Evolutionary conservation across 768 basidiomycete species (phyloP).

Genomic region (Suillus subluteus): DNA sequence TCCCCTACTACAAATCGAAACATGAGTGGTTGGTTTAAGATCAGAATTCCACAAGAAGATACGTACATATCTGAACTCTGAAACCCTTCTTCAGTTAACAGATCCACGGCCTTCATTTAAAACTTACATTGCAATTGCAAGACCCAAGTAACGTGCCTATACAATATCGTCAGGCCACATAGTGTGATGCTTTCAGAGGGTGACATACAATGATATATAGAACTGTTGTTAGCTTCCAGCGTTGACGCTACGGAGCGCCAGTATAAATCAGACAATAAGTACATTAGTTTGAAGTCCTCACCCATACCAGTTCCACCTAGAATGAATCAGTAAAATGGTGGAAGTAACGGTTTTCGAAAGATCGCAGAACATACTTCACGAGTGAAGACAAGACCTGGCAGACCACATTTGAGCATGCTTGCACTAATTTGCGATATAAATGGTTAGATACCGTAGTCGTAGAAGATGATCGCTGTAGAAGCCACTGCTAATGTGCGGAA

Average conservation of each 20-base stretch:
- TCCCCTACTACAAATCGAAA: neutral
- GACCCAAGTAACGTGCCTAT: constrained; percentile 4
- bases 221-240: neutral
- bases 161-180: neutral
- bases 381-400: neutral
- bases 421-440: neutral
- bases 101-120: neutral
- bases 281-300: neutral
- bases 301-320: constrained; percentile 5
- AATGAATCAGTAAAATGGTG: neutral
- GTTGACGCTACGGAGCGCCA: neutral
- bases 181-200: neutral
- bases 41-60: neutral
- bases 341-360: neutral
- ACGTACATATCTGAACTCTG: constrained; percentile 1
- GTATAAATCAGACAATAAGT: neutral
- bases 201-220: constrained; percentile 2
- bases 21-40: neutral
- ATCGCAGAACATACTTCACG: neutral
- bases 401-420: neutral
- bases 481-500: constrained; percentile 3
- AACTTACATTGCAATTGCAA: neutral
- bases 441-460: constrained; percentile 3
- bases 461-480: constrained; percentile 2
- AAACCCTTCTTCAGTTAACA: neutral